A percentile compares a stretch with the other conserved stretches of the same genome.
These are phyloP conservation scores for Amanita pallidorosea DNA, from an alignment of 768 basidiomycete species.

Conservation along the genomic window DNA sequence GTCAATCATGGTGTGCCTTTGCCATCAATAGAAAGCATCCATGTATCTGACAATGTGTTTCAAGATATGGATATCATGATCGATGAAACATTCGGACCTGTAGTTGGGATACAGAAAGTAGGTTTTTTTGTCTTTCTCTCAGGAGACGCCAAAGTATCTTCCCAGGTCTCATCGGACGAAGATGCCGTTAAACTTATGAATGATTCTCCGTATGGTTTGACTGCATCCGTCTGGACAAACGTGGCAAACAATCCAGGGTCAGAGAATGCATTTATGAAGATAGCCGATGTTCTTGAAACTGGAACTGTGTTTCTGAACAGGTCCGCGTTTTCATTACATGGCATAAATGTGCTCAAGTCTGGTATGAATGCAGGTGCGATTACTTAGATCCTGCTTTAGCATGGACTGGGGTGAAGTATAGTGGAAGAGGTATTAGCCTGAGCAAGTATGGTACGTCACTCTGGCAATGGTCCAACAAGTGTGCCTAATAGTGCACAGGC, in stretches of 20 bases:
- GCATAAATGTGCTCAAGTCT: neutral
- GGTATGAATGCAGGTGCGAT: slow-evolving; percentile 49
- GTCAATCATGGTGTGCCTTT: slow-evolving; percentile 72
- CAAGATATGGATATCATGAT: slow-evolving; percentile 14
- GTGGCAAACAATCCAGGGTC: slow-evolving; percentile 48
- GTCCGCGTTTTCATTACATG: slow-evolving; percentile 18
- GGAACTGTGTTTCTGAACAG: slow-evolving; percentile 95
- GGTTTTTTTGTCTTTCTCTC: neutral
- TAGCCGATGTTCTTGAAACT: slow-evolving; percentile 66
- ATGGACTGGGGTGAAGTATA: slow-evolving; percentile 94
- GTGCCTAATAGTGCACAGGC: slow-evolving; percentile 29
- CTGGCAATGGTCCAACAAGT: neutral
- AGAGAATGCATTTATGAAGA: slow-evolving; percentile 50
- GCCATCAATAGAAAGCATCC: slow-evolving; percentile 80
- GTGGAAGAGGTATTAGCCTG: slow-evolving; percentile 83
- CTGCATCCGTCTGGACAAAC: slow-evolving; percentile 91
- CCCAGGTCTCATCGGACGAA: slow-evolving; percentile 68
- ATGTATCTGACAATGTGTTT: slow-evolving; percentile 39
- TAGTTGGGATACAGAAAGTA: slow-evolving; percentile 90
- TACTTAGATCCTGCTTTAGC: slow-evolving; percentile 85
- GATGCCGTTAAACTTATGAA: slow-evolving; percentile 92
- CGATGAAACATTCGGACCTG: slow-evolving; percentile 91
- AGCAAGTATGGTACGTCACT: slow-evolving; percentile 69
- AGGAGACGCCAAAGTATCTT: neutral
- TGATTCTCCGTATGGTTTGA: slow-evolving; percentile 91